These are phyloP conservation scores for Blakeslea trispora DNA, from an alignment of 371 early-diverging fungal species.

Conservation along the genomic window DNA sequence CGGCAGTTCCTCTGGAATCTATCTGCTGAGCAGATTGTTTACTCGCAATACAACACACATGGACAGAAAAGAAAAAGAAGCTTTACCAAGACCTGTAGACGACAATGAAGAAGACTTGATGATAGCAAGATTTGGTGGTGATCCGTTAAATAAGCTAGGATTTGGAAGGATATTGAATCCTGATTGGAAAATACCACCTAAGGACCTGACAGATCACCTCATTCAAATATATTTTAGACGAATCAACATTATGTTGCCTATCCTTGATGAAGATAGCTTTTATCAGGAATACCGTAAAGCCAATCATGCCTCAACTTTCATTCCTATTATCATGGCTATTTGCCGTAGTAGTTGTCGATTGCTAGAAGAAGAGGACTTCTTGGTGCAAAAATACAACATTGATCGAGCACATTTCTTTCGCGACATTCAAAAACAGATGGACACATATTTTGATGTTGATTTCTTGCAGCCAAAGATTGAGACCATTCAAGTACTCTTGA, in stretches of 20 bases:
- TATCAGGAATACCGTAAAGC: conserved; percentile 26
- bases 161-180: conserved; percentile 13
- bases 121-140: conserved; percentile 18
- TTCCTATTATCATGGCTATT: conserved; percentile 23
- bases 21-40: conserved; percentile 34
- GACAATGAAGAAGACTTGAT: conserved; percentile 35
- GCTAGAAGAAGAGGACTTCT: conserved; percentile 23
- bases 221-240: conserved; percentile 34
- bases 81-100: conserved; percentile 19
- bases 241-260: conserved; percentile 34
- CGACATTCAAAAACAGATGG: conserved; percentile 13
- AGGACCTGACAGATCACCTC: conserved; percentile 29
- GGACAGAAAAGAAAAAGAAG: conserved; percentile 7
- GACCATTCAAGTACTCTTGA: conserved; percentile 33
- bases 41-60: conserved; percentile 10
- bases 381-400: conserved; percentile 27
- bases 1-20: conserved; percentile 46
- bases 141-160: conserved; percentile 6
- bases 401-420: conserved; percentile 17
- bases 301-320: neutral
- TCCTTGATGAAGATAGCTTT: conserved; percentile 42
- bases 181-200: conserved; percentile 39
- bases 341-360: conserved; percentile 29
- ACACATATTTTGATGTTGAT: conserved; percentile 23
- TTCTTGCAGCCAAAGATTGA: conserved; percentile 35